Base-by-base conservation (phyloP, 495 filamentous ascomycete species). In the Niebla homalea region DNA sequence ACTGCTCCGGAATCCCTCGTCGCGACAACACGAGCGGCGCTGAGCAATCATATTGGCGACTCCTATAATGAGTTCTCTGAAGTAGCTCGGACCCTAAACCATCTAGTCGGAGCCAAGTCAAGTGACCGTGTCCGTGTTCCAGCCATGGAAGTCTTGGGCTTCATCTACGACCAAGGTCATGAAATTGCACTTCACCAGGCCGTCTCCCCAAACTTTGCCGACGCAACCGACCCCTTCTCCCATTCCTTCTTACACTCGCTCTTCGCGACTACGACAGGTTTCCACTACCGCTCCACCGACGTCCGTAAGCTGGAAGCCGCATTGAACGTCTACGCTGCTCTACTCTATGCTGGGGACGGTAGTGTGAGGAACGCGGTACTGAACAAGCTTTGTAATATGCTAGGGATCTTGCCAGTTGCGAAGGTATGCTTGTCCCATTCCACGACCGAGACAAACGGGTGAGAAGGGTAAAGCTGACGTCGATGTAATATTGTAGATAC, bases 1-100 rank as follows among this genome's bases (percentile, higher is more conserved):
- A 32, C 83, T 12, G 88, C 87, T 14, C 81, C 89, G 20, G 87
- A 96, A 57, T 79, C 84, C 6, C 69, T 96, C 5, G 72, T 96
- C 15, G 79, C 83, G 39, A 77, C 79, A 7, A 80, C 83, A 10
- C 76, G 90, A 23, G 72, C 75, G 1, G 88, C 87, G 3, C 66
- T 98, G 79, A 11, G 60, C 59, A 22, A 19, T 19, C 43, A 26
- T 19, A 45, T 45, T 8, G 23, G 25, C 43, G 19, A 26, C 18
- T 12, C 23, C 43, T 16, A 16, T 19, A 10, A 16, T 21, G 3
- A 6, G 19, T 45, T 19, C 19, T 22, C 6, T 15, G 11, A 11
- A 8, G 5, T 10, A 5, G 2, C 10, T 4, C n/a, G 11, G 10
- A 26, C 19, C 43, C 5, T 26, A 21, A 25, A 8, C 11, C 1